A percentile compares a stretch with the other conserved stretches of the same genome.
phyloP scores from a whole-genome alignment of 2,329 filamentous ascomycete species.

The Colletotrichum tamarilloi region DNA sequence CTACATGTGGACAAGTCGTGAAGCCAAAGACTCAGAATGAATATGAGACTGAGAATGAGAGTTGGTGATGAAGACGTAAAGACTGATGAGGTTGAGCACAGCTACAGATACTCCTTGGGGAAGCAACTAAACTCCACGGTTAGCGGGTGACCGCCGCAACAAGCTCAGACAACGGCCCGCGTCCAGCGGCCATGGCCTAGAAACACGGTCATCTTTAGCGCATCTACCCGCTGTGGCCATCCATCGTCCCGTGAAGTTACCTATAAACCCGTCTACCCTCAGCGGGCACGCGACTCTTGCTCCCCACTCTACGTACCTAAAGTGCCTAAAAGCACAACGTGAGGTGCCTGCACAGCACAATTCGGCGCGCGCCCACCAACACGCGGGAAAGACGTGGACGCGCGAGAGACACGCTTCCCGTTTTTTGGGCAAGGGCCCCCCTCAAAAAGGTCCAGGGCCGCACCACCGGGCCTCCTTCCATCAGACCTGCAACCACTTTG shows the following conservation, averaged over 20 bases:
- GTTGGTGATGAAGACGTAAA: neutral
- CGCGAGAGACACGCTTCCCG: slow-evolving; percentile 18
- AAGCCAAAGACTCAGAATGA: neutral
- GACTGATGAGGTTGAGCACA: neutral
- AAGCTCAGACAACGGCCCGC: slow-evolving; percentile 20
- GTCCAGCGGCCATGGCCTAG: slow-evolving; percentile 15
- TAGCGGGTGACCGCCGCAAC: slow-evolving; percentile 1
- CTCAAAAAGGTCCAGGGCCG: slow-evolving; percentile 44
- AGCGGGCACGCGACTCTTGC: neutral
- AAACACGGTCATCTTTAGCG: slow-evolving; percentile 14
- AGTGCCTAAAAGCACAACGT: neutral
- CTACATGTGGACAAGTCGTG: neutral
- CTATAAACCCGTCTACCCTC: neutral
- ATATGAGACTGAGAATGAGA: neutral
- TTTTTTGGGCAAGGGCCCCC: slow-evolving; percentile 24
- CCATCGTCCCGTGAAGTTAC: neutral
- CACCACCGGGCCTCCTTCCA: slow-evolving; percentile 40
- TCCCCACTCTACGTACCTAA: neutral
- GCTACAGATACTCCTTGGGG: neutral
- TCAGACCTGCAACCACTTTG: slow-evolving; percentile 39
- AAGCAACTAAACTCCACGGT: slow-evolving; percentile 2
- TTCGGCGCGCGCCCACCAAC: slow-evolving; percentile 8
- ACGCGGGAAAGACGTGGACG: slow-evolving; percentile 21
- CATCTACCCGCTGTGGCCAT: neutral
- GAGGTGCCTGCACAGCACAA: slow-evolving; percentile 2